phyloP scores from a whole-genome alignment of 148 eudicot species.

The Rhododendron williamsianum region DNA sequence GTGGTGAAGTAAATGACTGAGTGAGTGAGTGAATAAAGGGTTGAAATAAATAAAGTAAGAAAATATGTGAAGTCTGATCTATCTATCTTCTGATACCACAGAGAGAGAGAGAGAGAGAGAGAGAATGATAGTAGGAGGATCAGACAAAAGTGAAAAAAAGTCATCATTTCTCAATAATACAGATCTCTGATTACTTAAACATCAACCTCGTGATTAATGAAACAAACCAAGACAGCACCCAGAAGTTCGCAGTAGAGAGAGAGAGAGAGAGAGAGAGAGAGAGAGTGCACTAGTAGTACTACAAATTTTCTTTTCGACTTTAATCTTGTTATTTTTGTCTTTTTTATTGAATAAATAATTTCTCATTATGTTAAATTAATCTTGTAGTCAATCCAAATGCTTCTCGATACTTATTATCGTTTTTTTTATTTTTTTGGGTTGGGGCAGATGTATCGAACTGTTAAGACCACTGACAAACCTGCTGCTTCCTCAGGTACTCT shows the following conservation, averaged over 20 bases:
- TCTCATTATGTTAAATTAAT: conserved; percentile 2
- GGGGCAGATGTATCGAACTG: conserved; percentile 55
- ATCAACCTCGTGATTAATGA: conserved; percentile 49
- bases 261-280: neutral
- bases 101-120: conserved; percentile 13
- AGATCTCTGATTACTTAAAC: conserved; percentile 27
- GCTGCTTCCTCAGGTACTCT: conserved; percentile 45
- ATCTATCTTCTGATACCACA: conserved; percentile 10
- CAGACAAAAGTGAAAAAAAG: conserved; percentile 23
- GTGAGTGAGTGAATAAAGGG: conserved; percentile 9
- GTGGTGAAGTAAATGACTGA: conserved; percentile 19
- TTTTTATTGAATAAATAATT: neutral
- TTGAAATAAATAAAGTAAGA: neutral
- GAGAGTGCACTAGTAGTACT: neutral
- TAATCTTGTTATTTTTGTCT: neutral
- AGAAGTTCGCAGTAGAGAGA: neutral
- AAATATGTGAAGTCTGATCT: conserved; percentile 12
- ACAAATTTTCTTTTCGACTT: neutral
- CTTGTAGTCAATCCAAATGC: neutral
- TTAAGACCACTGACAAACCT: conserved; percentile 56
- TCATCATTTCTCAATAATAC: conserved; percentile 44
- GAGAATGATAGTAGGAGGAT: conserved; percentile 8
- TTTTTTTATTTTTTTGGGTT: neutral
- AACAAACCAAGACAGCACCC: conserved; percentile 6
- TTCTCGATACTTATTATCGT: neutral